phyloP scores from a whole-genome alignment of 2,329 filamentous ascomycete genomes.

The Sclerotinia glacialis region DNA sequence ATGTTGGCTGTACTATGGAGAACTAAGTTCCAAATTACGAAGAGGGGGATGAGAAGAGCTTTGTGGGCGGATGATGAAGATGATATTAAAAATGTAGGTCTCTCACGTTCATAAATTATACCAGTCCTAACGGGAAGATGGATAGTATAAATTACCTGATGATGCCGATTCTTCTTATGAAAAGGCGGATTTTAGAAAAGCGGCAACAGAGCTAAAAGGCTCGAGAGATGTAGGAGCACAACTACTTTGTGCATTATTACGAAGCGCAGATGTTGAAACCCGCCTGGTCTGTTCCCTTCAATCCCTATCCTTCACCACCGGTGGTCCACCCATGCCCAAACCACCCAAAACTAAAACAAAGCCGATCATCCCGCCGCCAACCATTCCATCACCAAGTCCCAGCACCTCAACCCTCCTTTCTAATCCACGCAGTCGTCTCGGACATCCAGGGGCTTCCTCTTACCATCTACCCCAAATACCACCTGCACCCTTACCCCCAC shows the following conservation, averaged over 20 bases:
- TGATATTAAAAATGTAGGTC: slow-evolving; percentile 55
- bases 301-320: slow-evolving; percentile 52
- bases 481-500: slow-evolving; percentile 47
- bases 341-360: slow-evolving; percentile 23
- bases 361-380: slow-evolving; percentile 31
- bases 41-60: slow-evolving; percentile 65
- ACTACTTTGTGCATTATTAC: slow-evolving; percentile 82
- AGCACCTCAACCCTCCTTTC: slow-evolving; percentile 23
- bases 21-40: slow-evolving; percentile 66
- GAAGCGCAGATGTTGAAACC: slow-evolving; percentile 75
- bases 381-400: slow-evolving; percentile 30
- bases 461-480: slow-evolving; percentile 51
- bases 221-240: slow-evolving; percentile 89
- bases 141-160: slow-evolving; percentile 32
- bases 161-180: slow-evolving; percentile 64
- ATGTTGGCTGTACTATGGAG: slow-evolving; percentile 66
- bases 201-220: slow-evolving; percentile 68
- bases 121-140: slow-evolving; percentile 24
- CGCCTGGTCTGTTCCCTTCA: slow-evolving; percentile 90
- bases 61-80: slow-evolving; percentile 71
- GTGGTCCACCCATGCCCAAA: slow-evolving; percentile 43
- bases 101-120: background rate
- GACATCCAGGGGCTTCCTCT: slow-evolving; percentile 46
- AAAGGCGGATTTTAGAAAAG: slow-evolving; percentile 65
- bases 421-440: slow-evolving; percentile 36